Evolutionary conservation across 2,329 filamentous ascomycete genomes (phyloP), one percentile per base, ranked within the genome.

Genomic region (Coleophoma eucalyptorum): DNA sequence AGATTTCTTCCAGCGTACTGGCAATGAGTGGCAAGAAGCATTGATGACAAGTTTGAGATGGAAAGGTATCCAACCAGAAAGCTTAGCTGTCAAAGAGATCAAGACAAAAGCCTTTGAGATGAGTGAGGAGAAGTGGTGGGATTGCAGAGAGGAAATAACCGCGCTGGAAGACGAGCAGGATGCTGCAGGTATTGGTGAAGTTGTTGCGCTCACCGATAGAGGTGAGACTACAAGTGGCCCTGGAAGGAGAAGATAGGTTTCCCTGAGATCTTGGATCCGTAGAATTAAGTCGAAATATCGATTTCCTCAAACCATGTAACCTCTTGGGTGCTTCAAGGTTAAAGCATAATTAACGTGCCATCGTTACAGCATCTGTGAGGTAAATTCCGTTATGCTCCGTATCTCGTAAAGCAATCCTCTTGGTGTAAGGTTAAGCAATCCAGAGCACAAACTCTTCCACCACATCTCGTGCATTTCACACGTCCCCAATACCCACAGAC

Each of bases 101-200:
- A 91, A 96, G 68, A 87, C 92, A 62, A 85, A 84, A 66, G 94
- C 91, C 1, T 99, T 97, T 67, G 87, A 90, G 65, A 79, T 90
- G 57, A 92, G 92, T 38, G 94, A 99, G 70, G 89, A 92, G 72
- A 96, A 96, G 69, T 99, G 94, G 94, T 99, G 94, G 94, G 94
- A 97, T 75, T 91, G 87, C 66, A 81, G 94, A 61, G 94, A 99
- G 73, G 93, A 97, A 72, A 89, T 99, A 58, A 87, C 86, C 49
- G 87, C 84, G 6, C 70, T 97, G 64, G 94, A 99, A 71, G 93
- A 97, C 70, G 93, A 97, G 73, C 91, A 97, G 73, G 93, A 97
- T 70, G 92, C 89, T 45, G 90, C 91, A 33, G 92, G 93, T 6
- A 96, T 97, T 67, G 88, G 90, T 18, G 35, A 38, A 38, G 35